phyloP scores from a whole-genome alignment of 345 rosid species.

The Anacardium occidentale region DNA sequence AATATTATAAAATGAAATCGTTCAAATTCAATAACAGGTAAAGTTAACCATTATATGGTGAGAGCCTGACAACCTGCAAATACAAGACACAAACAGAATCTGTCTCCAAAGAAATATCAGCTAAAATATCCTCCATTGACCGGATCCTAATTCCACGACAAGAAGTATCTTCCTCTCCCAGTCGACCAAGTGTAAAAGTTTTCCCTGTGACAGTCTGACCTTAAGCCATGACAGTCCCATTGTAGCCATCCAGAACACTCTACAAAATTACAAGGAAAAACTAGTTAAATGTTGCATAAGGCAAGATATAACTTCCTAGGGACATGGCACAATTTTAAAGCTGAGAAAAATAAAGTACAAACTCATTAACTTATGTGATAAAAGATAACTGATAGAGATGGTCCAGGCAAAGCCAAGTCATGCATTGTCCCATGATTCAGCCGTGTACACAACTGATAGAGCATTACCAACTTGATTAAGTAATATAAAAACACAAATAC shows the following conservation, averaged over 20 bases:
- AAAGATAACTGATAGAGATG: neutral
- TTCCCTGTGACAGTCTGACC: constrained; percentile 99
- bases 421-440: neutral
- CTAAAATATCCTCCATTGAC: constrained; percentile 92
- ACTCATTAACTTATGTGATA: neutral
- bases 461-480: neutral
- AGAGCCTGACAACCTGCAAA: constrained; percentile 63
- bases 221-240: constrained; percentile 98
- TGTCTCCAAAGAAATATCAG: constrained; percentile 57
- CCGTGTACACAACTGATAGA: constrained; percentile 1
- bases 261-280: constrained; percentile 26
- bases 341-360: neutral
- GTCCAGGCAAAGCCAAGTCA: neutral
- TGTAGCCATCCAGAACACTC: constrained; percentile 99
- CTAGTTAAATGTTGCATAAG: neutral
- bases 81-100: constrained; percentile 84
- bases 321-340: neutral
- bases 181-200: constrained; percentile 86
- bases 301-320: neutral
- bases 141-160: constrained; percentile 99
- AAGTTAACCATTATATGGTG: neutral
- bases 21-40: neutral
- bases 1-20: neutral
- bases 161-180: constrained; percentile 90
- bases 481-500: neutral